Base-by-base conservation (phyloP, 2,329 filamentous ascomycete genomes). In the Fusarium buharicum region DNA sequence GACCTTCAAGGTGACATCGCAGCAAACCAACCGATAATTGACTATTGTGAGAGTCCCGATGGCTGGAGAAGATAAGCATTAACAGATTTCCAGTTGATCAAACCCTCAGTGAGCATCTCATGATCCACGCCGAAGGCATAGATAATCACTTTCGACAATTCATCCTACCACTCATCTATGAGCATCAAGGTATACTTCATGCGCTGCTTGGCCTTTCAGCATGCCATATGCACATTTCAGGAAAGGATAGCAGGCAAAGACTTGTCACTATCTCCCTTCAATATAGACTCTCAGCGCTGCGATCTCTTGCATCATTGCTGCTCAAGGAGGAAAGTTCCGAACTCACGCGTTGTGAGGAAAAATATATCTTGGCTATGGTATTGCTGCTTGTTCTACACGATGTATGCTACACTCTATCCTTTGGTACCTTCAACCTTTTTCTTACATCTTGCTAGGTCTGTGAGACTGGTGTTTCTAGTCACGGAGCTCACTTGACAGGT, bases 401-500 rank as follows among this genome's bases (percentile, higher is more conserved):
- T 49, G 70, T 73, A 37, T 33, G 55, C 7, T 1, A 5, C 9
- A 13, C n/a, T 30, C 0, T 1, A 3, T 2, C 6, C 4, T 10
- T 13, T 1, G 1, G 4, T 3, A 1, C 0, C 1, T 13, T 16
- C 3, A 16, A 16, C 2, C 17, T 33, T 10, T 27, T 4, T 4
- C 30, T 48, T 9, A 52, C 3, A 13, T 10, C 4, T 11, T 0
- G 2, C 4, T 30, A 73, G 71, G 64, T 73, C 0, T 73, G 64
- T 14, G 67, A 72, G 30, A 62, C 67, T 10, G 69, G 69, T 4
- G 54, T 73, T 3, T 72, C 70, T 2, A 63, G 60, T 0, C 65
- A 72, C 40, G 72, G 70, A 4, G 66, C 64, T 17, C 71, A 73
- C 44, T 36, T 74, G 3, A 70, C 62, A 1, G 72, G 71, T 2